Evolutionary conservation across 805 yeast species (phyloP), one percentile per base, ranked within the genome.

Genomic region (Torulaspora indica): DNA sequence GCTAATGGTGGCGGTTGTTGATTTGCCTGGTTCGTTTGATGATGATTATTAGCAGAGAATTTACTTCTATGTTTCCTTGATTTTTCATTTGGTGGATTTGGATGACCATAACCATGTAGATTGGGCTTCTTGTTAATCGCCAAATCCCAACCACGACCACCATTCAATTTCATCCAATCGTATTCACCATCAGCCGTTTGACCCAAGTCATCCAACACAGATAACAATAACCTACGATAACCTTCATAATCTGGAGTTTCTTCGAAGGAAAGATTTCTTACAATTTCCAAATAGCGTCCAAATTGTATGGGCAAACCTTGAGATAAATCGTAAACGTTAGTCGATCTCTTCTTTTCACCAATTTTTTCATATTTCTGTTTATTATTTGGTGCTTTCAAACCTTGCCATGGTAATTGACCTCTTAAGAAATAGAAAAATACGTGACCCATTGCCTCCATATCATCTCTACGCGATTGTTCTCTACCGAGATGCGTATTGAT

Each of bases 321-420:
- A 57, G 96, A 85, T 48, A 93, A 73, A 54, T 88, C 97, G 55
- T 76, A 77, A 49, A 90, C 84, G 38, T 85, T 82, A 1, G 98
- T 91, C 2, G 88, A 76, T 69, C 90, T 88, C 66, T 93, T 93
- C 72, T 89, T 91, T 63, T 90, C 95, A 48, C 98, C 98, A 65
- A 93, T 93, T 65, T 89, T 90, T 66, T 93, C 98, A 68, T 93
- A 93, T 70, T 93, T 93, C 59, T 88, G 96, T 69, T 93, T 91
- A 73, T 93, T 93, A 32, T 96, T 90, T 53, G 96, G 96, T 5
- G 98, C 98, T 67, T 93, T 91, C 55, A 93, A 75, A 20, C 98
- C 98, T 72, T 93, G 98, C 98, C 98, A 93, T 50, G 98, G 98
- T 60, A 93, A 73, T 47, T 87, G 86, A 36, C 98, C 98, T 57